Evolutionary conservation across 305 asterid species (phyloP).

Genomic region (Fraxinus baroniana): DNA sequence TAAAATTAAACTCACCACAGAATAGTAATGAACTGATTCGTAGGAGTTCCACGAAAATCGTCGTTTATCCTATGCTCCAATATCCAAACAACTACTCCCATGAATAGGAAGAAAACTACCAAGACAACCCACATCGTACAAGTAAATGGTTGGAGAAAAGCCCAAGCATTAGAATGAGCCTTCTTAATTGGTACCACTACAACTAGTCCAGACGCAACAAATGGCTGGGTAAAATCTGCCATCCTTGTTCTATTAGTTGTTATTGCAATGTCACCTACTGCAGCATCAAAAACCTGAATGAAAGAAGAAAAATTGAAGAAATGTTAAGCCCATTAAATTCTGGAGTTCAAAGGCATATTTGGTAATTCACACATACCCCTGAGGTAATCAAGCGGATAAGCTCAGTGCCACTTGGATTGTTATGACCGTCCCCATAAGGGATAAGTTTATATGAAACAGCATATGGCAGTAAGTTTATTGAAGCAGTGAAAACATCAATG

Average conservation of each 20-base stretch:
- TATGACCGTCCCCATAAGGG: constrained; percentile 53
- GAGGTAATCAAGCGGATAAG: constrained; percentile 49
- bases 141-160: constrained; percentile 51
- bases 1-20: constrained; percentile 39
- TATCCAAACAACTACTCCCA: constrained; percentile 52
- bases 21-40: constrained; percentile 47
- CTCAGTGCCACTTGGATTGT: constrained; percentile 51
- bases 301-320: constrained; percentile 5
- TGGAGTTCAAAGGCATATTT: neutral
- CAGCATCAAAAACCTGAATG: constrained; percentile 55
- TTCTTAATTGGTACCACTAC: constrained; percentile 49
- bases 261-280: constrained; percentile 64
- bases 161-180: constrained; percentile 42
- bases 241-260: constrained; percentile 47
- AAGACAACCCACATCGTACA: constrained; percentile 46
- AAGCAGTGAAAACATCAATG: constrained; percentile 64
- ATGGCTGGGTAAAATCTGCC: constrained; percentile 69
- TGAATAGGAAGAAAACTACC: constrained; percentile 36
- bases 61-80: constrained; percentile 54
- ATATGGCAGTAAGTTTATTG: constrained; percentile 55
- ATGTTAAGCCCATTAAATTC: neutral
- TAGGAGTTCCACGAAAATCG: constrained; percentile 64
- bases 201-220: constrained; percentile 62
- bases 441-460: constrained; percentile 54
- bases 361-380: constrained; percentile 41